Percentiles rank a stretch among this genome's conserved stretches.
Evolutionary conservation across 768 basidiomycete genomes (phyloP).

Genomic region (Pleurotus salmoneostramineus): DNA sequence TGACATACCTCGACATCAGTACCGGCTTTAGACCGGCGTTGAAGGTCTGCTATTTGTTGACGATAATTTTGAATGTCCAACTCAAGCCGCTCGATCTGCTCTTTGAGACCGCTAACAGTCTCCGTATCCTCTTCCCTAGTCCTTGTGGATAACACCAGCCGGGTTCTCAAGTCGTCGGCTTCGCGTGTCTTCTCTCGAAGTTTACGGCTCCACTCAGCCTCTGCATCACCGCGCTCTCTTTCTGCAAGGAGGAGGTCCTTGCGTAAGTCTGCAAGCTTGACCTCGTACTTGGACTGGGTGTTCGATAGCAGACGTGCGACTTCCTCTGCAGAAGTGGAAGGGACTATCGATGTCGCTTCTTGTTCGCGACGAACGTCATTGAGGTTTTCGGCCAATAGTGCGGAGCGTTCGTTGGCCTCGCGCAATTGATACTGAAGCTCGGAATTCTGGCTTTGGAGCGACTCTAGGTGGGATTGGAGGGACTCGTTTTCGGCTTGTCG

Average conservation of each 20-base stretch:
- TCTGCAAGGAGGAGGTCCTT: slow-evolving; percentile 61
- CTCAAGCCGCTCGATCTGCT: slow-evolving; percentile 50
- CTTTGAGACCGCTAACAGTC: slow-evolving; percentile 43
- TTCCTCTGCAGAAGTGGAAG: slow-evolving; percentile 54
- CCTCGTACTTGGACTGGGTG: slow-evolving; percentile 74
- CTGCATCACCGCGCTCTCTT: slow-evolving; percentile 81
- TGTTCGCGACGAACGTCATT: slow-evolving; percentile 60
- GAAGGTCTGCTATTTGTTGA: slow-evolving; percentile 52
- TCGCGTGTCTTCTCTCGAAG: slow-evolving; percentile 76
- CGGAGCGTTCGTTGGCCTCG: slow-evolving; percentile 70
- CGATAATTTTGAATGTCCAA: slow-evolving; percentile 45
- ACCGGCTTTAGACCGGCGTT: slow-evolving; percentile 40
- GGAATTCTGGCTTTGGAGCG: slow-evolving; percentile 69
- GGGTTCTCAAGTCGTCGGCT: slow-evolving; percentile 63
- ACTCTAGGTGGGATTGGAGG: slow-evolving; percentile 69
- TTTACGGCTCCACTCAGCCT: slow-evolving; percentile 87
- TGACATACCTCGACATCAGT: slow-evolving; percentile 60
- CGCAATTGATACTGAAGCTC: slow-evolving; percentile 87
- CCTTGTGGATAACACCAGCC: slow-evolving; percentile 54
- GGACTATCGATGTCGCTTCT: slow-evolving; percentile 39
- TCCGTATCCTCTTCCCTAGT: slow-evolving; percentile 58
- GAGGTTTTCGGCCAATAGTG: slow-evolving; percentile 69
- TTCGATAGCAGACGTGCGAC: slow-evolving; percentile 70
- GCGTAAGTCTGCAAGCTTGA: slow-evolving; percentile 68
- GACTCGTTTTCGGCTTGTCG: slow-evolving; percentile 91